Conservation (phyloP, 1,284 basidiomycete species). For the Irpex rosettiformis region DNA sequence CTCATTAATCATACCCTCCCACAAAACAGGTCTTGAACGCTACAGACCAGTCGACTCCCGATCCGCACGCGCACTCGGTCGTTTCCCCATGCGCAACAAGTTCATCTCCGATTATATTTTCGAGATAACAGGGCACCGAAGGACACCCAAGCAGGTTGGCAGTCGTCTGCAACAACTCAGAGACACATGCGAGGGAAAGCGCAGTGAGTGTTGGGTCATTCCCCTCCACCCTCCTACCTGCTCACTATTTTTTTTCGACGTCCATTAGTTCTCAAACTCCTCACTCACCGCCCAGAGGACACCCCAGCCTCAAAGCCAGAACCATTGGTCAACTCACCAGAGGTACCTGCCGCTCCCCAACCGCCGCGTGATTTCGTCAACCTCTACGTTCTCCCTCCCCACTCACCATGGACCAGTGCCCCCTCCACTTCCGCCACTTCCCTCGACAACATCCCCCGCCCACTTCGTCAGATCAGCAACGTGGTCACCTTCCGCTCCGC, state of each 20-base stretch:
- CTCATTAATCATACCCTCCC: neutral
- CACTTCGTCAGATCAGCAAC: constrained; percentile 58
- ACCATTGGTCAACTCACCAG: constrained; percentile 16
- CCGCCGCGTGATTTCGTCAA: constrained; percentile 21
- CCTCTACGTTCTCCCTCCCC: constrained; percentile 25
- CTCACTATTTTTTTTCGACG: neutral
- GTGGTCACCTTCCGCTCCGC: constrained; percentile 59
- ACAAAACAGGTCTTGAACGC: constrained; percentile 51
- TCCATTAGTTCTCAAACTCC: constrained; percentile 28
- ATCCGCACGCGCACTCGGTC: constrained; percentile 65
- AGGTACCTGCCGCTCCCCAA: constrained; percentile 13
- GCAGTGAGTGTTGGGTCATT: constrained; percentile 43
- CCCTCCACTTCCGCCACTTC: constrained; percentile 9
- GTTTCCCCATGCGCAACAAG: constrained; percentile 72
- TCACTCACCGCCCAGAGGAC: constrained; percentile 29
- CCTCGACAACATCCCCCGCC: constrained; percentile 37
- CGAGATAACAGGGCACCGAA: constrained; percentile 56
- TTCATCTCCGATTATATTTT: constrained; percentile 75
- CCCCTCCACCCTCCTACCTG: neutral
- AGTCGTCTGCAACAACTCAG: constrained; percentile 71
- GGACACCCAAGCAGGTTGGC: constrained; percentile 72
- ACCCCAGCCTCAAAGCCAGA: constrained; percentile 19
- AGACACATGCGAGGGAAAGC: constrained; percentile 64
- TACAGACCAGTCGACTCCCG: constrained; percentile 70
- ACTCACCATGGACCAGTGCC: constrained; percentile 10